These are phyloP conservation scores for Fusarium scirpi DNA, from an alignment of 2,329 filamentous ascomycete species.

Conservation along the genomic window DNA sequence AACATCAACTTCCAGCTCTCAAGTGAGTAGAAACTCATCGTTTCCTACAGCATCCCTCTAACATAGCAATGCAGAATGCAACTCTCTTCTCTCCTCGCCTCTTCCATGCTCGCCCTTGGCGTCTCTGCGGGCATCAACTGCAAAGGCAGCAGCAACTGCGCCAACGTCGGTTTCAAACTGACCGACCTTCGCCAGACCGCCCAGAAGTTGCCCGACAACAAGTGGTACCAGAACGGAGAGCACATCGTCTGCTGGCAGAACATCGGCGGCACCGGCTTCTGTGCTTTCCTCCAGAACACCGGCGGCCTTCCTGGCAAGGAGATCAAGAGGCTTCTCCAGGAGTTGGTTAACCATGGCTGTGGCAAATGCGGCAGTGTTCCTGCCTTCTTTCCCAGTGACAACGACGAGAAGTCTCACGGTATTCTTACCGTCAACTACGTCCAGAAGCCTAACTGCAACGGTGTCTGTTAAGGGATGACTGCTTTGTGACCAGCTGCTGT, in stretches of 20 bases:
- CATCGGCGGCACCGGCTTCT: background rate
- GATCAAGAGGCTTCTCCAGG: background rate
- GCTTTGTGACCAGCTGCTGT: background rate
- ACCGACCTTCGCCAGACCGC: background rate
- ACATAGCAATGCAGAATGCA: background rate
- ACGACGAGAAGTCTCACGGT: background rate
- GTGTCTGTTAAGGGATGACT: background rate
- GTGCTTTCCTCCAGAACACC: background rate
- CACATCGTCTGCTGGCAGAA: background rate
- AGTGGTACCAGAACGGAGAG: background rate
- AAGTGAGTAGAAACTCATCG: too few relatives aligned
- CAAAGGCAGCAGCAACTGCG: background rate
- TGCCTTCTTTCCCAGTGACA: background rate
- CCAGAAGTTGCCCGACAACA: background rate
- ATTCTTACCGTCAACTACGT: background rate
- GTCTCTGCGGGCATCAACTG: background rate
- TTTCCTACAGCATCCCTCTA: too few relatives aligned
- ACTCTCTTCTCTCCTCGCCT: background rate
- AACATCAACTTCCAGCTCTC: too few relatives aligned
- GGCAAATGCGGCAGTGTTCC: background rate
- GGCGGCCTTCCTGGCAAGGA: background rate
- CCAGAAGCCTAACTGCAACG: background rate
- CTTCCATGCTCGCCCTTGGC: background rate
- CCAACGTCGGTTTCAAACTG: background rate
- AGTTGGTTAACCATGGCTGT: background rate